Evolutionary conservation across 192 early-diverging fungal species (phyloP), one percentile per base, ranked within the genome.

Genomic region (Gamsiella multidivaricata): DNA sequence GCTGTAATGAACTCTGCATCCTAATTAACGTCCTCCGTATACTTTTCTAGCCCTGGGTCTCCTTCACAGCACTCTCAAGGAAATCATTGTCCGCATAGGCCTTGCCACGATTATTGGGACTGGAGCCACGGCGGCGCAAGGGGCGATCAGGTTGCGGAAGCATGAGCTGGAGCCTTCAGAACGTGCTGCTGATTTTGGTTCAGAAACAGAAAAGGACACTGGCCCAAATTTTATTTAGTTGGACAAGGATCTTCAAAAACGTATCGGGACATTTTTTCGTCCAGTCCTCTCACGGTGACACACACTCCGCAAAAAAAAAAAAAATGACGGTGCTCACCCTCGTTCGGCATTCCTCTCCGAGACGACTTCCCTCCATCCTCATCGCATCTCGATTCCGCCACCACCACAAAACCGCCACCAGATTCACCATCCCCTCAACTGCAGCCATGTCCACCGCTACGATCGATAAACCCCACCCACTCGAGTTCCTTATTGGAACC

Each of bases 401-500:
- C 15, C 10, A 6, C 43, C 17, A 60, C n/a, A 5, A 20, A 15
- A 26, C 31, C 14, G 3, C 23, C 8, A 25, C 26, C 5, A 5
- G 17, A 49, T 11, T 29, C 6, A 42, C 22, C 10, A 59, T 26
- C n/a, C 12, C 41, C 15, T 2, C 55, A 57, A 2, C 37, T 2
- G 55, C 34, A 6, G 41, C 36, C n/a, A 59, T 59, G 57, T 51
- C 60, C 17, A 41, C 56, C 8, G 8, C 34, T 32, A 54, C 49
- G 34, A 17, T 18, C 32, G 54, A 37, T 23, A 72, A 72, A 58
- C 53, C 71, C 3, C 71, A 61, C 63, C 71, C 71, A 1, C 57
- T 75, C 41, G 71, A 75, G 43, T 75, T 75, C 51, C 47, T 75
- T 12, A 61, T 75, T 20, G 71, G 71, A 9, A 75, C 63, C 31